These are phyloP conservation scores for Sphenostylis stenocarpa DNA, from an alignment of 306 rosid species.

Conservation along the genomic window DNA sequence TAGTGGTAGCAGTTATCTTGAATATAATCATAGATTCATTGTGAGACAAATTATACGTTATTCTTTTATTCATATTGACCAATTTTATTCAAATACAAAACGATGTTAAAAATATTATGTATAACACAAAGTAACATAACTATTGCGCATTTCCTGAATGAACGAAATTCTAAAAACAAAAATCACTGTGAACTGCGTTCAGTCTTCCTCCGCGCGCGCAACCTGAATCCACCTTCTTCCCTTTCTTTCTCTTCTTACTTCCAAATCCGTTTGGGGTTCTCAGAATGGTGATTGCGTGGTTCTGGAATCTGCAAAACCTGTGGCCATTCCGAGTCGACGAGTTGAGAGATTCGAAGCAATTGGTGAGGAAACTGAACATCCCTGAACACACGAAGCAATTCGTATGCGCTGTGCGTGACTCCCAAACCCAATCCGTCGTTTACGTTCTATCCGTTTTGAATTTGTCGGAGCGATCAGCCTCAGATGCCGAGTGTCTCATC, in stretches of 20 bases:
- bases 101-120: too few relatives aligned
- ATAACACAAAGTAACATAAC: too few relatives aligned
- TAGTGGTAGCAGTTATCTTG: too few relatives aligned
- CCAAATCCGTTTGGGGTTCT: not conserved
- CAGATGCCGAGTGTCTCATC: slow-evolving; percentile 54
- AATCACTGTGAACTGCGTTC: too few relatives aligned
- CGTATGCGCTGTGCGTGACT: slow-evolving; percentile 60
- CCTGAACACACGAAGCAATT: slow-evolving; percentile 69
- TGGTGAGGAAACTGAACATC: slow-evolving; percentile 55
- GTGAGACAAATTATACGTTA: too few relatives aligned
- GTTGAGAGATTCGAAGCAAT: slow-evolving; percentile 47
- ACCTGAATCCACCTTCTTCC: not conserved
- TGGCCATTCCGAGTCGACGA: slow-evolving; percentile 75
- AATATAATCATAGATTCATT: too few relatives aligned
- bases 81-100: too few relatives aligned
- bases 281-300: slow-evolving; percentile 54
- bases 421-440: slow-evolving; percentile 55
- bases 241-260: not conserved
- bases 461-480: slow-evolving; percentile 65
- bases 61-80: too few relatives aligned
- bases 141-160: too few relatives aligned
- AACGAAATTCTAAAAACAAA: too few relatives aligned
- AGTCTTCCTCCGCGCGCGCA: too few relatives aligned
- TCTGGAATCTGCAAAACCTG: slow-evolving; percentile 51
- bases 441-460: slow-evolving; percentile 68